phyloP scores from a whole-genome alignment of 495 filamentous ascomycete species.

The Glarea lozoyensis region DNA sequence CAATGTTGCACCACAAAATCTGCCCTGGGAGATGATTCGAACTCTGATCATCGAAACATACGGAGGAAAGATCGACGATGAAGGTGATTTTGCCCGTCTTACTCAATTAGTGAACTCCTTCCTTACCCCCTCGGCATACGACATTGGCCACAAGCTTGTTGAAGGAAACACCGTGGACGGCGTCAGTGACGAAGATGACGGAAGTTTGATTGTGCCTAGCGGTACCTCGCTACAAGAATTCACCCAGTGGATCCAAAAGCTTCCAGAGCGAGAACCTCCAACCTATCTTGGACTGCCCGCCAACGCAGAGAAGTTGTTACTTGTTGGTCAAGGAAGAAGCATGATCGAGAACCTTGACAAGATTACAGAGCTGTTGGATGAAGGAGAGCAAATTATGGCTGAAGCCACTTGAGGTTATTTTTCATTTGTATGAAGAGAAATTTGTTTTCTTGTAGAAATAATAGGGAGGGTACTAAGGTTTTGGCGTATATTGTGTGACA shows the following conservation, averaged over 20 bases:
- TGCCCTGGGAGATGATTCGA: constrained; percentile 96
- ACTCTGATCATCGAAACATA: constrained; percentile 90
- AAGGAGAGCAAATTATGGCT: constrained; percentile 84
- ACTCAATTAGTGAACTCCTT: constrained; percentile 60
- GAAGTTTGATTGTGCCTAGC: constrained; percentile 63
- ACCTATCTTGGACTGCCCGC: constrained; percentile 94
- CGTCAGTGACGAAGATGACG: constrained; percentile 34
- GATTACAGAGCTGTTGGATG: constrained; percentile 79
- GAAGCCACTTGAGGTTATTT: constrained; percentile 39
- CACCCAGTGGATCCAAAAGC: constrained; percentile 78
- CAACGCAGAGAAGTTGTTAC: constrained; percentile 90
- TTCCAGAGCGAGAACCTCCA: constrained; percentile 93
- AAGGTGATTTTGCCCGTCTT: constrained; percentile 72
- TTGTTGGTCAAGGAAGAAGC: constrained; percentile 80
- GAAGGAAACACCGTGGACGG: constrained; percentile 35
- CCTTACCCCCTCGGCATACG: constrained; percentile 81
- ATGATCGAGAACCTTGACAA: constrained; percentile 78
- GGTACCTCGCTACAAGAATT: constrained; percentile 80
- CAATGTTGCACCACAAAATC: constrained; percentile 85
- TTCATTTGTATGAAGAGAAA: constrained; percentile 10
- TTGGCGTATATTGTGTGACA: constrained; percentile 5
- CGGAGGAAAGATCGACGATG: constrained; percentile 94
- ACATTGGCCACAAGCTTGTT: constrained; percentile 83
- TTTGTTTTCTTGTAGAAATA: constrained; percentile 1
- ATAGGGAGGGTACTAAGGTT: constrained; percentile 10